phyloP scores from a whole-genome alignment of 768 basidiomycete species.

The Megacollybia marginata region DNA sequence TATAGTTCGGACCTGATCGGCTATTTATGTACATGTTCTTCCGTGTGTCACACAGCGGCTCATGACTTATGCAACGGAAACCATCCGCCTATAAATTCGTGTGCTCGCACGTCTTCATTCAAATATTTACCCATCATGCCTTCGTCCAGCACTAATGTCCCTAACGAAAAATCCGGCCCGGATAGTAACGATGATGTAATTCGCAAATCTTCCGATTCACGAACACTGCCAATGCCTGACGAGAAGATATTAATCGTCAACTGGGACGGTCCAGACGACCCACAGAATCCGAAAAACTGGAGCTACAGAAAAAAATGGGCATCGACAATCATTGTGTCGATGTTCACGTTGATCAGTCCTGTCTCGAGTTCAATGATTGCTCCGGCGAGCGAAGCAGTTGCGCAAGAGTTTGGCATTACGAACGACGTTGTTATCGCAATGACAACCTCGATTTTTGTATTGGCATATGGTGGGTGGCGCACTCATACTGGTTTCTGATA shows the following conservation, averaged over 20 bases:
- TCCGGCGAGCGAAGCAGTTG: slow-evolving; percentile 46
- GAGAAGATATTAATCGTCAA: slow-evolving; percentile 32
- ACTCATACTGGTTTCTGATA: slow-evolving; percentile 30
- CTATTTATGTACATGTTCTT: too few relatives aligned
- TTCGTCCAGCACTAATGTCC: too few relatives aligned
- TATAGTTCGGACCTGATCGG: too few relatives aligned
- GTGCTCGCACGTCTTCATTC: too few relatives aligned
- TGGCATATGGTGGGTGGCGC: slow-evolving; percentile 45
- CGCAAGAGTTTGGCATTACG: slow-evolving; percentile 46
- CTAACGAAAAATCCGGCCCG: too few relatives aligned
- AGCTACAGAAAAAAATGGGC: slow-evolving; percentile 52
- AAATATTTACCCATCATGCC: too few relatives aligned
- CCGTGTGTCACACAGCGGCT: too few relatives aligned
- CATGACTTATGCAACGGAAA: too few relatives aligned
- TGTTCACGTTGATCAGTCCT: slow-evolving; percentile 62
- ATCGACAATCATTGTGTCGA: slow-evolving; percentile 55
- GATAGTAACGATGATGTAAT: too few relatives aligned
- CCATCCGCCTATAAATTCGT: too few relatives aligned
- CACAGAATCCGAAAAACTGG: slow-evolving; percentile 51
- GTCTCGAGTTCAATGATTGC: slow-evolving; percentile 72
- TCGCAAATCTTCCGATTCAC: too few relatives aligned
- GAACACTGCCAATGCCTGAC: not conserved
- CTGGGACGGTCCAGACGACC: slow-evolving; percentile 60
- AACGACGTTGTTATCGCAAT: slow-evolving; percentile 44
- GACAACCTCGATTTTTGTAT: slow-evolving; percentile 51